A percentile compares a stretch with the other conserved stretches of the same genome.
phyloP scores from a whole-genome alignment of 345 rosid species.

The Carallia pectinifolia region DNA sequence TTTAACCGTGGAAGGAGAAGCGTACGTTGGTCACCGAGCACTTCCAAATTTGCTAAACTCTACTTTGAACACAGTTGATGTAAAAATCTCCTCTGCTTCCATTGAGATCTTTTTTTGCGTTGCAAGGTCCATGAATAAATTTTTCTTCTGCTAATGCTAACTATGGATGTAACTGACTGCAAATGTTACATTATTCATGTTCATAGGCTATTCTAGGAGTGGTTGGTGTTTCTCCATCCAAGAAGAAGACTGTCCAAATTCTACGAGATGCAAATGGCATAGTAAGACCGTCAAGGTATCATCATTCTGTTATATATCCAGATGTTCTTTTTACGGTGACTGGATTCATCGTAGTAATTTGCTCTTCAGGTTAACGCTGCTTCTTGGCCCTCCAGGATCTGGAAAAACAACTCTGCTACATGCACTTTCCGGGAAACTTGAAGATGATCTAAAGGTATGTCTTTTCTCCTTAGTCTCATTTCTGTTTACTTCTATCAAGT shows the following conservation, averaged over 20 bases:
- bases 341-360: background rate
- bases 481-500: background rate
- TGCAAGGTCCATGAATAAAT: too few relatives aligned
- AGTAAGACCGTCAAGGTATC: conserved; percentile 41
- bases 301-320: background rate
- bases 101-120: too few relatives aligned
- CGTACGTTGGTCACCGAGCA: conserved; percentile 41
- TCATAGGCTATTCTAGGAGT: conserved; percentile 28
- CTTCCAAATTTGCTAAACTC: conserved; percentile 42
- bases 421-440: conserved; percentile 1
- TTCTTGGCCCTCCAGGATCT: conserved; percentile 7
- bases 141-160: too few relatives aligned
- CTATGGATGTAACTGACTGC: background rate
- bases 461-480: background rate
- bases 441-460: background rate
- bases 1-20: conserved; percentile 39
- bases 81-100: background rate
- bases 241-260: conserved; percentile 38
- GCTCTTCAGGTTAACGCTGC: conserved; percentile 2
- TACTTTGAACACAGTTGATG: conserved; percentile 38
- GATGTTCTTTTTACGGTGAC: background rate
- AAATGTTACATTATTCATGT: background rate
- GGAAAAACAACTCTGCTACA: conserved; percentile 10
- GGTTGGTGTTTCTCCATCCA: conserved; percentile 34
- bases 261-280: conserved; percentile 35